These are phyloP conservation scores for Tilletia setariae DNA, from an alignment of 1,284 basidiomycete genomes.

Conservation along the genomic window DNA sequence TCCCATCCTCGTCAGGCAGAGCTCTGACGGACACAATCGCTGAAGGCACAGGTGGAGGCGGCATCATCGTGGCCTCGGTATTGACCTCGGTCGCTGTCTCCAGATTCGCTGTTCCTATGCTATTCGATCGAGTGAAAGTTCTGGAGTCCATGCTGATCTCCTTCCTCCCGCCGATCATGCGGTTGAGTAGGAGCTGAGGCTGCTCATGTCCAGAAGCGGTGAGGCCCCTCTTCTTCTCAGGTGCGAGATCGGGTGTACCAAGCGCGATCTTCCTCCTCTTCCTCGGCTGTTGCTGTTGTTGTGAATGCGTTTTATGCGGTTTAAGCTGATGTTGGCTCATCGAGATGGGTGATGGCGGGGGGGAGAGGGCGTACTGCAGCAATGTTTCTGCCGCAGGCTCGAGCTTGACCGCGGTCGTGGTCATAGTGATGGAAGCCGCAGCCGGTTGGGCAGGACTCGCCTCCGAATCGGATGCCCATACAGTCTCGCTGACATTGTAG, in stretches of 20 bases:
- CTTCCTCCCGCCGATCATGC: background rate
- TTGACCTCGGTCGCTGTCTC: no score
- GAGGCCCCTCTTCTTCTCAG: slow-evolving; percentile 3
- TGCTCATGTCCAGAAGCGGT: background rate
- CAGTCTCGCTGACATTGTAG: background rate
- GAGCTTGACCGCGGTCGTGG: no score
- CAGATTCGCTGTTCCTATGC: no score
- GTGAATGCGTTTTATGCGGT: background rate
- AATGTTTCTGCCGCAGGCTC: background rate
- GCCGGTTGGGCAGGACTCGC: background rate
- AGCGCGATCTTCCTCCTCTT: background rate
- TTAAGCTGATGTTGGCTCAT: background rate
- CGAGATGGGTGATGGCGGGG: background rate
- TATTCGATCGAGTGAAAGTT: background rate
- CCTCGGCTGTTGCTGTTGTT: background rate
- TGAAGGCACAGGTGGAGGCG: no score
- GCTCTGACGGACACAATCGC: no score
- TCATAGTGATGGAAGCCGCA: background rate
- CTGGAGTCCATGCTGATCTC: slow-evolving; percentile 5
- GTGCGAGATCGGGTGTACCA: slow-evolving; percentile 1
- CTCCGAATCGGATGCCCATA: slow-evolving; percentile 10
- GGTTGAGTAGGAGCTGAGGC: background rate
- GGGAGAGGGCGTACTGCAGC: background rate
- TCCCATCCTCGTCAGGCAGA: no score
- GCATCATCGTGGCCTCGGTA: no score